Evolutionary conservation across 2,329 filamentous ascomycete genomes (phyloP).

Genomic region (Juglanconis juglandina): DNA sequence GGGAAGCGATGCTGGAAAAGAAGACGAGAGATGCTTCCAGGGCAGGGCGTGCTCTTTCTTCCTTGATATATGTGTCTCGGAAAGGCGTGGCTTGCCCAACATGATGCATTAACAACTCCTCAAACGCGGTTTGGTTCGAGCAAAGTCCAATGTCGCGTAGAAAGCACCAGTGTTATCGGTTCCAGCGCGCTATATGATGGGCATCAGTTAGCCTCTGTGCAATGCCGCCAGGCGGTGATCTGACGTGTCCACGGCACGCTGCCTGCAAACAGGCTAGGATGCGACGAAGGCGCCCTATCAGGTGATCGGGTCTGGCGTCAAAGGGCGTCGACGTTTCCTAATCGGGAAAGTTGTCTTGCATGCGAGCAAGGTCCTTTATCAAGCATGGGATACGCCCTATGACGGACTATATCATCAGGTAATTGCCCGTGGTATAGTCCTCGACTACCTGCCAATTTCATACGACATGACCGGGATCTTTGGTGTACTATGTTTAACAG

Average conservation of each 20-base stretch:
- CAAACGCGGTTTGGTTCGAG: too few relatives aligned
- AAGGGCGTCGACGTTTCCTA: background rate
- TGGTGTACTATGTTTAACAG: background rate
- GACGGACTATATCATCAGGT: background rate
- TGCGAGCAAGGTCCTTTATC: too few relatives aligned
- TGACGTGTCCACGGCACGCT: background rate
- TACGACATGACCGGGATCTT: too few relatives aligned
- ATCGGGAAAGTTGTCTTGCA: background rate
- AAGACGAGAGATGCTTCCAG: background rate
- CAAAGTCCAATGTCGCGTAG: too few relatives aligned
- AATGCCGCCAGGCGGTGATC: background rate
- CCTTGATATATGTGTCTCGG: background rate
- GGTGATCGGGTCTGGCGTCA: background rate
- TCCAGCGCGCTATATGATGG: too few relatives aligned
- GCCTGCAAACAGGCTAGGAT: background rate
- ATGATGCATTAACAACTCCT: too few relatives aligned
- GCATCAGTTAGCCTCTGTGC: too few relatives aligned
- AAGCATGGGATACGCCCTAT: background rate
- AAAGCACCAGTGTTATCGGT: too few relatives aligned
- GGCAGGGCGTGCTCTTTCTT: background rate
- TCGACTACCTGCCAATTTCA: too few relatives aligned
- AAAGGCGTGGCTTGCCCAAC: too few relatives aligned
- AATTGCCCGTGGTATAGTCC: background rate
- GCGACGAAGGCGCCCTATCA: background rate
- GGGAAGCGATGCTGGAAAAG: background rate